These are phyloP conservation scores for Xylaria multiplex DNA, from an alignment of 2,329 filamentous ascomycete genomes.

Conservation along the genomic window DNA sequence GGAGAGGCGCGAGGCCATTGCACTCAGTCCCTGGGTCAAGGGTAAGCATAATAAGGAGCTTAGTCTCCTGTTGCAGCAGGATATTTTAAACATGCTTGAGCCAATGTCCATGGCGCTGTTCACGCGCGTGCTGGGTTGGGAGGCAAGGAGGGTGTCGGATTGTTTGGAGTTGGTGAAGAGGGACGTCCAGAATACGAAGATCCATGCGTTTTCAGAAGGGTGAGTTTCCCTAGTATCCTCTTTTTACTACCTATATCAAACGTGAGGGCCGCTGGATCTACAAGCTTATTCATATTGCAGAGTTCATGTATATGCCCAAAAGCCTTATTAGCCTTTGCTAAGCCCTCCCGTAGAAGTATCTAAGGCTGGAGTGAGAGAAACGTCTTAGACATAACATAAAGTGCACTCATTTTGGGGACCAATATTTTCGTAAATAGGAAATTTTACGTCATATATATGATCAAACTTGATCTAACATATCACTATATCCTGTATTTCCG, in stretches of 20 bases:
- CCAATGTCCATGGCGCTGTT: slow-evolving; percentile 44
- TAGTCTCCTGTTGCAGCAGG: slow-evolving; percentile 40
- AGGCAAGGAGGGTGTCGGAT: slow-evolving; percentile 30
- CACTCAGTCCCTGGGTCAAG: slow-evolving; percentile 43
- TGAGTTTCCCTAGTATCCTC: slow-evolving; percentile 24
- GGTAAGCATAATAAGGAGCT: slow-evolving; percentile 40
- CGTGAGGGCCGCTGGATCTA: neutral
- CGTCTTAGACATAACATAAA: neutral
- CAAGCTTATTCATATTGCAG: slow-evolving; percentile 20
- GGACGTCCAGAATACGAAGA: slow-evolving; percentile 39
- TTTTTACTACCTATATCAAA: neutral
- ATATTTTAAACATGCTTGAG: slow-evolving; percentile 41
- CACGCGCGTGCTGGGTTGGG: slow-evolving; percentile 43
- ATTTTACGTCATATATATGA: neutral
- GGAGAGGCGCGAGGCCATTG: slow-evolving; percentile 37
- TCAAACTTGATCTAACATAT: slow-evolving; percentile 27
- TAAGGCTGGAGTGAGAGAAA: neutral
- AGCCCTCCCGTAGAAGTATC: neutral
- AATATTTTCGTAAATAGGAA: neutral
- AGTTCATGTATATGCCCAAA: slow-evolving; percentile 37
- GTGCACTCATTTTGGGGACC: neutral
- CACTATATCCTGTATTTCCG: slow-evolving; percentile 27
- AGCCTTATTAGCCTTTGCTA: slow-evolving; percentile 15
- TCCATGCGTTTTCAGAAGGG: slow-evolving; percentile 44
- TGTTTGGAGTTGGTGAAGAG: slow-evolving; percentile 40